phyloP scores from a whole-genome alignment of 768 basidiomycete genomes.

The Lanmaoa rubissima region DNA sequence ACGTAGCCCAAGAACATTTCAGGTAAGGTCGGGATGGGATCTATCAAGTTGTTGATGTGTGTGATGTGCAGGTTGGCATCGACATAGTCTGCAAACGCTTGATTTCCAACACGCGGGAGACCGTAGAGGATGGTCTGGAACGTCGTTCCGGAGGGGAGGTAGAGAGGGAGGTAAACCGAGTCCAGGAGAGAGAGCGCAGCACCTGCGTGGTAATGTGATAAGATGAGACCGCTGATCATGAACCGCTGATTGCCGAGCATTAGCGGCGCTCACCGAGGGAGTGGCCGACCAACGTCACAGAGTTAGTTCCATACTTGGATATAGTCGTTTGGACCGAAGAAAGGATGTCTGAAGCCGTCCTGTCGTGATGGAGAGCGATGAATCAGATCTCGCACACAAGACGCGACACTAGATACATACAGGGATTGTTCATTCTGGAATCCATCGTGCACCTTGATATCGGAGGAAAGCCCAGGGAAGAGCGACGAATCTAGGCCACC shows the following conservation, averaged over 20 bases:
- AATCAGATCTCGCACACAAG: neutral
- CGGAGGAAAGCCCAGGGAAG: conserved; percentile 45
- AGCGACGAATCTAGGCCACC: conserved; percentile 35
- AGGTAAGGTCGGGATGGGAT: conserved; percentile 38
- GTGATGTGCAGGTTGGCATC: conserved; percentile 43
- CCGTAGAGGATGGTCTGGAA: conserved; percentile 33
- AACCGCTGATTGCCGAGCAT: neutral
- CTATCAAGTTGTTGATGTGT: conserved; percentile 52
- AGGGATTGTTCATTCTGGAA: conserved; percentile 43
- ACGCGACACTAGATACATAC: conserved; percentile 27
- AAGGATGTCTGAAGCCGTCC: conserved; percentile 39
- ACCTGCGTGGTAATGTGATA: conserved; percentile 16
- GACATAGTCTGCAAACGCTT: conserved; percentile 56
- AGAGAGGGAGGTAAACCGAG: conserved; percentile 35
- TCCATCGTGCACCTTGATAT: conserved; percentile 43
- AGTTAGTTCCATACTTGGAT: conserved; percentile 29
- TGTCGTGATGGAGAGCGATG: conserved; percentile 32
- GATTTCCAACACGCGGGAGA: conserved; percentile 49
- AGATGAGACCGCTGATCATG: neutral
- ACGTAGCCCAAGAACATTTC: conserved; percentile 36
- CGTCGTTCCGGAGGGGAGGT: conserved; percentile 29
- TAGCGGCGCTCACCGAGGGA: conserved; percentile 34
- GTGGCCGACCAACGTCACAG: conserved; percentile 46
- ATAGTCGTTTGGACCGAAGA: conserved; percentile 41
- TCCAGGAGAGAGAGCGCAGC: conserved; percentile 36